phyloP scores from a whole-genome alignment of 768 basidiomycete species.

The Mycena filopes region DNA sequence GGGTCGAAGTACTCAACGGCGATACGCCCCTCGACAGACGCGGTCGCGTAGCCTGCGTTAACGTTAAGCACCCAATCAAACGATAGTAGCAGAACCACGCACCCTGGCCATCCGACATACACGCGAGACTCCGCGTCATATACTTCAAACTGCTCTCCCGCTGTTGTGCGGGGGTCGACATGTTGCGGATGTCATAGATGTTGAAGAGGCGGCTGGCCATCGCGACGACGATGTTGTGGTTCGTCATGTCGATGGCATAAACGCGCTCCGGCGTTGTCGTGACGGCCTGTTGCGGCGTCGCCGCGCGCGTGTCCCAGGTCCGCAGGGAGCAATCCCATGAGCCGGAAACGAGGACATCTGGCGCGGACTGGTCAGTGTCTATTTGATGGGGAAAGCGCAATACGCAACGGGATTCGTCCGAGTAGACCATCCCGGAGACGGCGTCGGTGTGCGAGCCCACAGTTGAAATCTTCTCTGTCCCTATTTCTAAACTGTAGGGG shows the following conservation, averaged over 20 bases:
- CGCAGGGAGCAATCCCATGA: conserved; percentile 94
- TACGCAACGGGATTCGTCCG: conserved; percentile 65
- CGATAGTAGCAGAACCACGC: conserved; percentile 31
- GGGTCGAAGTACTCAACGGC: conserved; percentile 98
- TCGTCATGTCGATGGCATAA: conserved; percentile 84
- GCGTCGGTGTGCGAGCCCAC: conserved; percentile 87
- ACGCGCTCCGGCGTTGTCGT: conserved; percentile 82
- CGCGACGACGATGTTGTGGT: conserved; percentile 86
- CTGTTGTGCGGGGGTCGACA: conserved; percentile 79
- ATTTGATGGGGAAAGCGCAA: neutral
- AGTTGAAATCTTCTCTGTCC: conserved; percentile 74
- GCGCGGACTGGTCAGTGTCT: neutral
- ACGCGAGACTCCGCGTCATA: conserved; percentile 91
- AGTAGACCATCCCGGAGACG: conserved; percentile 81
- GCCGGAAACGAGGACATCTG: conserved; percentile 83
- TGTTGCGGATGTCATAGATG: conserved; percentile 87
- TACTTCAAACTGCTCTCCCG: conserved; percentile 95
- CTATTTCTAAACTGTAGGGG: conserved; percentile 74
- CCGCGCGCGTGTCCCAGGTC: conserved; percentile 85
- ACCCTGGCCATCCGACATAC: conserved; percentile 95
- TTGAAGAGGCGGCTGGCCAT: conserved; percentile 93
- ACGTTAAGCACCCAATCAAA: neutral
- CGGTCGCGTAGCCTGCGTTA: conserved; percentile 84
- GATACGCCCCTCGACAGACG: conserved; percentile 94
- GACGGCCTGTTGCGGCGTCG: conserved; percentile 67